Base-by-base conservation (phyloP, 768 basidiomycete species). In the Trichaptum fuscoviolaceum region DNA sequence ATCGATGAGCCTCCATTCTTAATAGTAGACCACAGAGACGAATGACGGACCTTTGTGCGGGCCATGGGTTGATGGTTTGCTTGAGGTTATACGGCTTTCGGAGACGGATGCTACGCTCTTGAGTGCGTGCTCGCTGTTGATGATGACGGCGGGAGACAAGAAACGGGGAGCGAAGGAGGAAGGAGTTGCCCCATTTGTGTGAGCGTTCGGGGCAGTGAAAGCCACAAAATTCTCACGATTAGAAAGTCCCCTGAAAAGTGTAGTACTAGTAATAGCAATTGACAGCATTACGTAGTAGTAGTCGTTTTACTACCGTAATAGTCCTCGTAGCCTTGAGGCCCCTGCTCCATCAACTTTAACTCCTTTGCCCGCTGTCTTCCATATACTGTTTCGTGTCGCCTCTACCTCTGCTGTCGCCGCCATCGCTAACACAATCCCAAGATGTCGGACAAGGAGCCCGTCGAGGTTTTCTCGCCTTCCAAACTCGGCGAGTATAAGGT, bases 401-500 rank as follows among this genome's bases (percentile, higher is more conserved):
- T 3, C 27, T 20, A 20, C 23, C 58, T 7, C 27, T 20, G 58
- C 20, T 60, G 58, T 60, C 23, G 58, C 58, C 23, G 58, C 59
- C 24, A 25, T 61, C 59, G 42, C 42, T 12, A 6, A 25, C 59
- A 61, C 59, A 23, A 12, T 61, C 59, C 23, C 30, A 61, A 61
- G 59, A 63, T 63, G 63, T 24, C 30, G 24, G 63, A 35, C 63
- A 26, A 63, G 24, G 27, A 27, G 23, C 63, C 25, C 12, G 60
- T 63, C 12, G 64, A 73, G 18, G 70, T 70, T 57, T 85, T 81
- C 71, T 79, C 90, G 15, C 81, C 89, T 10, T 86, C 88, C 18
- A 90, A 89, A 80, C 87, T 97, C 35, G 95, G 96, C 59, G 92
- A 96, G 80, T 98, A 98, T 78, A 91, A 86, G 57, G 87, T 99